phyloP scores from a whole-genome alignment of 352 stramenopile species.

The Nothophytophthora sp. region DNA sequence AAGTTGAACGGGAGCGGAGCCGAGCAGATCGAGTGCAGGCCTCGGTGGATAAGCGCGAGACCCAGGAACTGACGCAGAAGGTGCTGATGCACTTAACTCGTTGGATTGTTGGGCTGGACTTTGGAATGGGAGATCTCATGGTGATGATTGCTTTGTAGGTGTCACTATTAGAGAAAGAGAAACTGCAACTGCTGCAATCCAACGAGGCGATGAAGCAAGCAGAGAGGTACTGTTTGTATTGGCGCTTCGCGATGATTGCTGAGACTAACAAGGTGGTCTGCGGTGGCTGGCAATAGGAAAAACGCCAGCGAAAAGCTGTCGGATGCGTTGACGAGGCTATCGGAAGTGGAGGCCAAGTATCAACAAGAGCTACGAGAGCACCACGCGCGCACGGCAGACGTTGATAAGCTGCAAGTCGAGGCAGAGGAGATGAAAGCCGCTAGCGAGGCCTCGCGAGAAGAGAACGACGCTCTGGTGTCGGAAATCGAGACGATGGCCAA shows the following conservation, averaged over 20 bases:
- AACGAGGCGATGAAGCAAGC: slow-evolving; percentile 37
- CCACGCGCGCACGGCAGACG: slow-evolving; percentile 23
- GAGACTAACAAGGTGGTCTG: background rate
- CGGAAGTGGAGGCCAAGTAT: slow-evolving; percentile 31
- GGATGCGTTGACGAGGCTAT: slow-evolving; percentile 29
- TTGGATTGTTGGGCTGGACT: background rate
- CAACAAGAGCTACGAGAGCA: slow-evolving; percentile 34
- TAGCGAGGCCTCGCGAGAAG: slow-evolving; percentile 59
- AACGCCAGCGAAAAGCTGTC: slow-evolving; percentile 34
- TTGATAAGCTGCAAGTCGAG: slow-evolving; percentile 38
- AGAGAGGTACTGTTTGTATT: slow-evolving; percentile 27
- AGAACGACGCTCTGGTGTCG: slow-evolving; percentile 71
- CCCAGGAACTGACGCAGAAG: slow-evolving; percentile 38
- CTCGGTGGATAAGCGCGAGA: slow-evolving; percentile 34
- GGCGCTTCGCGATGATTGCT: slow-evolving; percentile 10
- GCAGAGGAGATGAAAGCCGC: slow-evolving; percentile 52
- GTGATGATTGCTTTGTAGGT: slow-evolving; percentile 17
- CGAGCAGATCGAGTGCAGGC: slow-evolving; percentile 27
- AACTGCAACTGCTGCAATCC: slow-evolving; percentile 32
- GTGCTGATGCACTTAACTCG: slow-evolving; percentile 7
- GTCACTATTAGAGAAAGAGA: slow-evolving; percentile 36
- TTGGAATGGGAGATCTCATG: background rate
- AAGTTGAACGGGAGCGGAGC: slow-evolving; percentile 44
- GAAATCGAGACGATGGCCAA: slow-evolving; percentile 75
- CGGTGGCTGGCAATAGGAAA: slow-evolving; percentile 18